Evolutionary conservation across 2,329 filamentous ascomycete species (phyloP).

Genomic region (Xylogone sp.): DNA sequence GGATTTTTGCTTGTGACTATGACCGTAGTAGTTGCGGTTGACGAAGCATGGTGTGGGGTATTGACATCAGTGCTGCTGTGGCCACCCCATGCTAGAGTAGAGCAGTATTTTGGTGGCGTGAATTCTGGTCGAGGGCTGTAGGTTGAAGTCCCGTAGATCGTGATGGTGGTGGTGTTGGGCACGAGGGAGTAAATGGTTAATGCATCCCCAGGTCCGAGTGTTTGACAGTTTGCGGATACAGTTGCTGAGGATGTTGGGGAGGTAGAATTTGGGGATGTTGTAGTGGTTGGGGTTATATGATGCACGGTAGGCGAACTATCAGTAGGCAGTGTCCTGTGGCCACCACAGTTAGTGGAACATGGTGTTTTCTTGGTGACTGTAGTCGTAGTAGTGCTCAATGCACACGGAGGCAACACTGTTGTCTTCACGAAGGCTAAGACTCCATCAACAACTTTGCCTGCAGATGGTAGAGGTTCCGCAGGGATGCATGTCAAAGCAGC

Average conservation of each 20-base stretch:
- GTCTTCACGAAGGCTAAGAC: background rate
- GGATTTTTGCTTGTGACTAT: conserved; percentile 21
- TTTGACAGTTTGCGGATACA: conserved; percentile 3
- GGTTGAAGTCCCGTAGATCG: conserved; percentile 10
- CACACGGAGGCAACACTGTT: background rate
- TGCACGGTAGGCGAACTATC: background rate
- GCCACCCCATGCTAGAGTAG: background rate
- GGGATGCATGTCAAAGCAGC: background rate
- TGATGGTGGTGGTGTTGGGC: conserved; percentile 22
- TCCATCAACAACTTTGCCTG: background rate
- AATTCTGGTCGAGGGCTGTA: conserved; percentile 16
- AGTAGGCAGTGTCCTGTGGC: background rate
- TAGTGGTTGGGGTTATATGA: background rate
- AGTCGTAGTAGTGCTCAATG: background rate
- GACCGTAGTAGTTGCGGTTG: conserved; percentile 9
- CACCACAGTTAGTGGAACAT: background rate
- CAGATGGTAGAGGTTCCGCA: background rate
- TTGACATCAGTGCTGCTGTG: no score
- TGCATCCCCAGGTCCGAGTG: conserved; percentile 9
- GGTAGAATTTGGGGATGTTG: background rate
- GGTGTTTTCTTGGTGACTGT: background rate
- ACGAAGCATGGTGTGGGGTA: background rate
- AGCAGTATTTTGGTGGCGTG: conserved; percentile 19
- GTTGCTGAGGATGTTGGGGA: background rate
- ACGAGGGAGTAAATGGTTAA: conserved; percentile 17